These are phyloP conservation scores for Entoloma clypeatum DNA, from an alignment of 1,284 basidiomycete genomes.

Conservation along the genomic window DNA sequence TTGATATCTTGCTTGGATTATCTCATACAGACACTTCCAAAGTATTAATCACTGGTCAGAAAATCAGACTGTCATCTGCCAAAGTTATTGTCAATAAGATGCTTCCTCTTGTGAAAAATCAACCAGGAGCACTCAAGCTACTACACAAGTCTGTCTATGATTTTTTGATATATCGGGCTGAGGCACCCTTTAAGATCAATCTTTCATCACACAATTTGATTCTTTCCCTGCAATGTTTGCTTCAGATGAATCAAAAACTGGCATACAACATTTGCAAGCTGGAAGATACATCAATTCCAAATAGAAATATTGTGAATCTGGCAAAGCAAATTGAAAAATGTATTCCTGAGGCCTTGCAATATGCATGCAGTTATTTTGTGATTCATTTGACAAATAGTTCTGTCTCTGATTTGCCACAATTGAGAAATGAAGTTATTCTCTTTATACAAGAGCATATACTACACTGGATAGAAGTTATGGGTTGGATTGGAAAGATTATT, in stretches of 20 bases:
- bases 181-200: neutral
- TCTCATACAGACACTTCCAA: too few species aligned
- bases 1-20: too few species aligned
- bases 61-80: neutral
- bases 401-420: too few species aligned
- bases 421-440: neutral
- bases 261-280: neutral
- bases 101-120: neutral
- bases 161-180: neutral
- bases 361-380: neutral
- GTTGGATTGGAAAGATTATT: neutral
- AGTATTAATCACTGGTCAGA: too few species aligned
- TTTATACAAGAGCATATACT: neutral
- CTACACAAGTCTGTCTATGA: slow-evolving; percentile 3
- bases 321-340: neutral
- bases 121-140: neutral
- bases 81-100: neutral
- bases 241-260: neutral
- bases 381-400: neutral
- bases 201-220: neutral
- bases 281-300: neutral
- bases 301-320: neutral
- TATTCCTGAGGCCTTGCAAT: neutral
- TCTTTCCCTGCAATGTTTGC: neutral
- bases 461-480: slow-evolving; percentile 1